These are phyloP conservation scores for Amesomyces nigricolor DNA, from an alignment of 2,329 filamentous ascomycete genomes.

Conservation along the genomic window DNA sequence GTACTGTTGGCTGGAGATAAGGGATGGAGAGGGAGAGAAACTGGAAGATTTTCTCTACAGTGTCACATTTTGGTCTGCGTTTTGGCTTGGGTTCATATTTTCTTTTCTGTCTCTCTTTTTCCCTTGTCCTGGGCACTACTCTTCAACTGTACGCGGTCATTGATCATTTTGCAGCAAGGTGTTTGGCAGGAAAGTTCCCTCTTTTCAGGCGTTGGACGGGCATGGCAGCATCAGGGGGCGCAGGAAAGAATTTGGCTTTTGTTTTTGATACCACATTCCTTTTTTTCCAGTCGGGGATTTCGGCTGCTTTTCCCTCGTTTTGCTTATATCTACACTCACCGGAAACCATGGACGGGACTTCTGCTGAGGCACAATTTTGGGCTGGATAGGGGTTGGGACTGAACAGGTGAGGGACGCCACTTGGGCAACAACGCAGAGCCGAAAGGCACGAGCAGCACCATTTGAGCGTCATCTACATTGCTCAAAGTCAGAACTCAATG, in stretches of 20 bases:
- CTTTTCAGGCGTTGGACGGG: too few species aligned
- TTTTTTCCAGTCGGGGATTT: neutral
- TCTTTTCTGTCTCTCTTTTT: neutral
- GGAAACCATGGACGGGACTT: too few species aligned
- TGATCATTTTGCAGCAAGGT: too few species aligned
- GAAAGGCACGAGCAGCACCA: neutral
- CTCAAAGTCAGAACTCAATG: neutral
- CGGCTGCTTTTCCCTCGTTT: neutral
- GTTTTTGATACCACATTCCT: conserved; percentile 18
- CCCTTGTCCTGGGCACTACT: neutral
- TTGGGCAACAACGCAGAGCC: neutral
- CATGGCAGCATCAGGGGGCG: neutral
- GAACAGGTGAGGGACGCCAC: neutral
- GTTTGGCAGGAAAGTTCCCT: too few species aligned
- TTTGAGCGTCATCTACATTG: neutral
- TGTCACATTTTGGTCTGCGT: too few species aligned
- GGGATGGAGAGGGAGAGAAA: too few species aligned
- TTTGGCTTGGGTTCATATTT: too few species aligned
- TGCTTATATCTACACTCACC: neutral
- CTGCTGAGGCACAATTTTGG: neutral
- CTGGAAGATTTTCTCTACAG: too few species aligned
- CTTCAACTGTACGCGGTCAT: neutral
- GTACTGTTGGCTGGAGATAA: too few species aligned
- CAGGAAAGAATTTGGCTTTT: neutral
- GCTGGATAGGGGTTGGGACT: neutral